phyloP scores from a whole-genome alignment of 768 basidiomycete species.

The Strobilomyces confusus region DNA sequence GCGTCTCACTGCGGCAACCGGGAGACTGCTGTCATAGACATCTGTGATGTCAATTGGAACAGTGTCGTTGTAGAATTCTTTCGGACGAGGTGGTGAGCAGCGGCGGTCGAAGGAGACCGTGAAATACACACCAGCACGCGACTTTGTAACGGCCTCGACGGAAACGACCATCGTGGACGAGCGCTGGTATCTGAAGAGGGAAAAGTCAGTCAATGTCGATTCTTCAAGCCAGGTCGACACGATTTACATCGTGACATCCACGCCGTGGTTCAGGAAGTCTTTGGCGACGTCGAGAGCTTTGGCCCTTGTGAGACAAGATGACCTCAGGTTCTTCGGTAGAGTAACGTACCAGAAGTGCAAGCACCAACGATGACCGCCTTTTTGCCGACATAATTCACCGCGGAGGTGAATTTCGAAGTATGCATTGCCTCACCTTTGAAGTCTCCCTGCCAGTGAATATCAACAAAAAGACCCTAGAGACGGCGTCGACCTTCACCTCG shows the following conservation, averaged over 20 bases:
- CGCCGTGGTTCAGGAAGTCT: constrained; percentile 29
- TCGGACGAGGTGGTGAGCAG: neutral
- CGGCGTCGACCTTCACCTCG: constrained; percentile 26
- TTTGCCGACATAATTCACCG: constrained; percentile 51
- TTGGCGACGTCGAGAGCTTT: constrained; percentile 37
- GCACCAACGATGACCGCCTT: constrained; percentile 67
- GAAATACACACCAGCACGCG: neutral
- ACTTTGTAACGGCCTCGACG: neutral
- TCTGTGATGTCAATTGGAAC: constrained; percentile 24
- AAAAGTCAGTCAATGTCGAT: neutral
- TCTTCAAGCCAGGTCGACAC: neutral
- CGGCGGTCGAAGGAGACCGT: neutral
- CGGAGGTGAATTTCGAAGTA: constrained; percentile 47
- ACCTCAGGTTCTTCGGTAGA: neutral
- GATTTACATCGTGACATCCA: constrained; percentile 29
- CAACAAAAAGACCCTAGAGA: neutral
- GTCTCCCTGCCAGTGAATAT: constrained; percentile 29
- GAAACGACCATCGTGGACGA: neutral
- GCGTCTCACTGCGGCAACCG: constrained; percentile 10
- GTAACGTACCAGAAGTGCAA: constrained; percentile 53
- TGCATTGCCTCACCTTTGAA: constrained; percentile 57
- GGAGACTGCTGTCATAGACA: constrained; percentile 13
- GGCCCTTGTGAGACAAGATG: constrained; percentile 7
- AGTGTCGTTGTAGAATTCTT: neutral
- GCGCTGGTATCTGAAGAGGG: neutral